Evolutionary conservation across 2,329 filamentous ascomycete species (phyloP), one percentile per base, ranked within the genome.

Genomic region (Bisporella sp.): DNA sequence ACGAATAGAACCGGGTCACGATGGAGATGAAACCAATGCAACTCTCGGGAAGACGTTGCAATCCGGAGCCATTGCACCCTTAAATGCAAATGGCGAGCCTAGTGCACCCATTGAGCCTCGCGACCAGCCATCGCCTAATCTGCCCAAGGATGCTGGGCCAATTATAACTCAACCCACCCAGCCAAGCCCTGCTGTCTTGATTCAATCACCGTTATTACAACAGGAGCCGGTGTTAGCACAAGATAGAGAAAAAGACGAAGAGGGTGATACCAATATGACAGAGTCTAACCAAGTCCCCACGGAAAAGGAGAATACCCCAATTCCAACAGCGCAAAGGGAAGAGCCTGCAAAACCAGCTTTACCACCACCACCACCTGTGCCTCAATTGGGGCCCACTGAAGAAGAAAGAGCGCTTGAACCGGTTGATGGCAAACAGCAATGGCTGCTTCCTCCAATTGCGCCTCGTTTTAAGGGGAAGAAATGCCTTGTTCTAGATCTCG

Each of bases 401-500:
- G 58, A 58, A 6, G 42, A 47, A 11, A 32, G 52, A 7, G 45
- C 55, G 28, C 54, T 54, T 31, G 60, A 65, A 41, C 46, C 57
- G 4, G 53, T 57, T 12, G 64, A 66, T 35, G 59, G 62, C 49
- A 64, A 64, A 42, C 61, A 64, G 46, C 58, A 65, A 54, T 67
- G 62, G 62, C 75, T 99, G 35, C 73, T 99, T 49, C 90, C 90
- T n/a, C 84, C 91, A 1, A 79, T 92, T 58, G 76, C 83, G 40
- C 84, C 89, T 30, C 84, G 88, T 60, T 82, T 93, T 62, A 83
- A 86, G 68, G 89, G 90, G 31, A 85, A 88, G 65, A 99, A 99
- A 69, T 99, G 93, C 62, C 73, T 99, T 40, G 92, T 99, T 13
- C 77, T 99, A 43, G 93, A 99, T 72, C 74, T 99, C 54, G 93